Conservation (phyloP, 345 rosid species). For the Toxicodendron radicans region DNA sequence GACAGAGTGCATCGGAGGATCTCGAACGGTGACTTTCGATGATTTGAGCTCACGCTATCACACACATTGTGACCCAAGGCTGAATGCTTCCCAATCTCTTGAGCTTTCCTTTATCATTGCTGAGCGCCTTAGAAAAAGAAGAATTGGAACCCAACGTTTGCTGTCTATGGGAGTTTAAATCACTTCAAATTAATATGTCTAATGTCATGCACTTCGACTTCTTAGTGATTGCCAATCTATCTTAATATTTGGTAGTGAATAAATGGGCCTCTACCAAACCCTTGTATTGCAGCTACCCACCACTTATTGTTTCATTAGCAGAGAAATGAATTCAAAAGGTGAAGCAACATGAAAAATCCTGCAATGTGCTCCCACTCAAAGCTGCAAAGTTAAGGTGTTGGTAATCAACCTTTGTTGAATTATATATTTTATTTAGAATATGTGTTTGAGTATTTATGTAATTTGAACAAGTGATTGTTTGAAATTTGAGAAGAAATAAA, state of each 20-base stretch:
- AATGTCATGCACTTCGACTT: neutral
- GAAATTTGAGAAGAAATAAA: neutral
- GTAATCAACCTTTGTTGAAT: neutral
- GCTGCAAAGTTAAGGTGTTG: slow-evolving; percentile 12
- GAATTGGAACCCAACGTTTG: slow-evolving; percentile 36
- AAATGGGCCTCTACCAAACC: slow-evolving; percentile 14
- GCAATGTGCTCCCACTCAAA: neutral
- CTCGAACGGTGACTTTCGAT: slow-evolving; percentile 54
- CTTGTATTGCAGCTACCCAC: neutral
- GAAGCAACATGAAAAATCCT: neutral
- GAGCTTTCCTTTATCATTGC: slow-evolving; percentile 63
- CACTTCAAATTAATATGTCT: neutral
- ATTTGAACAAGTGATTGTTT: neutral
- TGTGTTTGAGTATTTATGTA: neutral
- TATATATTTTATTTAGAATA: neutral
- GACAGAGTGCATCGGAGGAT: slow-evolving; percentile 68
- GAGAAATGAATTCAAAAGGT: neutral
- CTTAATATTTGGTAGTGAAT: slow-evolving; percentile 16
- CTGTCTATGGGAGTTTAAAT: slow-evolving; percentile 19
- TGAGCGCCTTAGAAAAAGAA: slow-evolving; percentile 55
- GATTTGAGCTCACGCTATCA: slow-evolving; percentile 61
- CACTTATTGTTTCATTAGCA: slow-evolving; percentile 1
- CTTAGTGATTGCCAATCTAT: neutral
- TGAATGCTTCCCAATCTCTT: slow-evolving; percentile 64
- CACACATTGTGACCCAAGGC: slow-evolving; percentile 68